Evolutionary conservation across 2,329 filamentous ascomycete genomes (phyloP).

Genomic region (Herpomyces periplanetae): DNA sequence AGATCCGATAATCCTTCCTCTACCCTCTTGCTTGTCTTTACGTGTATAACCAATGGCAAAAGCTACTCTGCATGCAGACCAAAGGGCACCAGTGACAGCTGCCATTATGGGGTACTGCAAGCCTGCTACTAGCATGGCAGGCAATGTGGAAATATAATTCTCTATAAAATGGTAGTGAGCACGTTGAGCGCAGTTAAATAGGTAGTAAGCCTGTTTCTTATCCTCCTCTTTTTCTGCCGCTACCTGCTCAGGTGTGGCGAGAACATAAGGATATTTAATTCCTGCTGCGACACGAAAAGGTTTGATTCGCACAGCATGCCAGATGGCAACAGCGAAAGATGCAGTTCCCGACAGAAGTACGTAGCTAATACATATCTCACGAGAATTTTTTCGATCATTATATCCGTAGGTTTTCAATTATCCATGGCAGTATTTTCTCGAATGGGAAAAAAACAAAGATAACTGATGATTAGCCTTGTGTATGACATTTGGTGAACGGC

Average conservation of each 20-base stretch:
- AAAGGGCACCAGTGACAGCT: slow-evolving; percentile 13
- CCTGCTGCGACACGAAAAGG: slow-evolving; percentile 13
- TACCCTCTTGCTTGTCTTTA: no score
- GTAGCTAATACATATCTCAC: no score
- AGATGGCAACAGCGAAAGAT: slow-evolving; percentile 16
- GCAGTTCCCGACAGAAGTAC: slow-evolving; percentile 17
- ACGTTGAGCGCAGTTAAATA: slow-evolving; percentile 24
- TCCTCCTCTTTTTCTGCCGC: slow-evolving; percentile 7
- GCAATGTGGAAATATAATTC: slow-evolving; percentile 15
- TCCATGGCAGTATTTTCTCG: no score
- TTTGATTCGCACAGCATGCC: slow-evolving; percentile 13
- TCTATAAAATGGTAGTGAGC: slow-evolving; percentile 22
- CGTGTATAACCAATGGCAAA: slow-evolving; percentile 19
- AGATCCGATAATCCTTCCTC: no score
- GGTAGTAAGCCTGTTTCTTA: slow-evolving; percentile 14
- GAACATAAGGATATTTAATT: slow-evolving; percentile 16
- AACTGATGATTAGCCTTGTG: no score
- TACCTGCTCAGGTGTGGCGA: slow-evolving; percentile 15
- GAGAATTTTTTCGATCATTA: no score
- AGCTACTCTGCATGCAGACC: slow-evolving; percentile 13
- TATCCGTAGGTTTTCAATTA: no score
- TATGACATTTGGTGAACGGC: no score
- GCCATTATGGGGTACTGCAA: slow-evolving; percentile 14
- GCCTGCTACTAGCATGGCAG: slow-evolving; percentile 15
- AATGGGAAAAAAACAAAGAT: no score